Evolutionary conservation across 306 rosid species (phyloP).

Genomic region (Hippophae tibetana): DNA sequence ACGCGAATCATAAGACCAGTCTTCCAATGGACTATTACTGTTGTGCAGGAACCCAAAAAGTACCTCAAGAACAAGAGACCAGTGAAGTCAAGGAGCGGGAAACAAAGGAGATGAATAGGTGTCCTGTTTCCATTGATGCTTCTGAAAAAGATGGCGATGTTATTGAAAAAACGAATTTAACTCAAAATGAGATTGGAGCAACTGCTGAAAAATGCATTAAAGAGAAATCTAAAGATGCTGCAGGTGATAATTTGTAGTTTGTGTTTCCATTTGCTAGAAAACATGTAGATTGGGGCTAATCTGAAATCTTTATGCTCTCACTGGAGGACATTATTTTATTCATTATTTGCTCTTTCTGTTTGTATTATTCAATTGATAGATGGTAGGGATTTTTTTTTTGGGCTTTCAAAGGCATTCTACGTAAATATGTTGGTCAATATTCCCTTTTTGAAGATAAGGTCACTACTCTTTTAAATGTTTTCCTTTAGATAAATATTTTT

Average conservation of each 20-base stretch:
- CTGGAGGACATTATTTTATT: no score
- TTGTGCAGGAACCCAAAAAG: conserved; percentile 23
- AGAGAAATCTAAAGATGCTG: conserved; percentile 19
- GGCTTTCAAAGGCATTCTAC: no score
- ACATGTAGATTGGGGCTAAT: no score
- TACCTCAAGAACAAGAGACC: conserved; percentile 20
- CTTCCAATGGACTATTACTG: conserved; percentile 22
- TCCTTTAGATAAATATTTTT: no score
- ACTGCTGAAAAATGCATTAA: conserved; percentile 15
- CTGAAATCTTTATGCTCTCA: no score
- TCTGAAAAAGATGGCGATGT: conserved; percentile 28
- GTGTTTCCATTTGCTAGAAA: neutral
- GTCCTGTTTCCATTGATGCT: conserved; percentile 26
- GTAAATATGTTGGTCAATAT: no score
- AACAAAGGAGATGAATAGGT: conserved; percentile 23
- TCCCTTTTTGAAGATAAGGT: no score
- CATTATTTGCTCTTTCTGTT: no score
- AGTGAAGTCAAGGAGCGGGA: conserved; percentile 29
- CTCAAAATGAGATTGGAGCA: conserved; percentile 22
- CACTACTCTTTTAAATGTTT: no score
- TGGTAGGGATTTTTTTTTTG: no score
- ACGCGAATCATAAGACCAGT: conserved; percentile 20
- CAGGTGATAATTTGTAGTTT: conserved; percentile 33
- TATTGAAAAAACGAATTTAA: conserved; percentile 5
- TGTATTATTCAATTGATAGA: no score